These are phyloP conservation scores for Hyphochytrium catenoides DNA, from an alignment of 352 stramenopile species.

Conservation along the genomic window DNA sequence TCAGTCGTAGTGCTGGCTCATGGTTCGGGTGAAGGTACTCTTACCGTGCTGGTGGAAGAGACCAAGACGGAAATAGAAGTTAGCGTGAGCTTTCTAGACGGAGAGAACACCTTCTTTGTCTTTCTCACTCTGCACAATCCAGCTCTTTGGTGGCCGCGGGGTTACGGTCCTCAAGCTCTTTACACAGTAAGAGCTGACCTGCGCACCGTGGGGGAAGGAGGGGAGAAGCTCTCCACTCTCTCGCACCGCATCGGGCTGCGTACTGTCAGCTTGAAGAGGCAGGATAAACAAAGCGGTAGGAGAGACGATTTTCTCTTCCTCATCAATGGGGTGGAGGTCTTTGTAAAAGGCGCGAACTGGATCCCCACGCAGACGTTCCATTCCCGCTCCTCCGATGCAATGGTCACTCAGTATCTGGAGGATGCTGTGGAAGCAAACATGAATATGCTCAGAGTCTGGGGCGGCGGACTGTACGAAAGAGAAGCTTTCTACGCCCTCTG, in stretches of 20 bases:
- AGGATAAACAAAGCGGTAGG: conserved; percentile 26
- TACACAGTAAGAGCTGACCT: conserved; percentile 20
- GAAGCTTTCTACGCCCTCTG: conserved; percentile 51
- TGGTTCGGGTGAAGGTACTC: no score
- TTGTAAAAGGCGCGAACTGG: conserved; percentile 50
- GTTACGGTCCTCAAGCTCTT: conserved; percentile 27
- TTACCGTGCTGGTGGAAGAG: no score
- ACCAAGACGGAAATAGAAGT: no score
- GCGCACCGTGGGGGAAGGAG: conserved; percentile 1
- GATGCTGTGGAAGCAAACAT: conserved; percentile 36
- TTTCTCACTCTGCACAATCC: conserved; percentile 18
- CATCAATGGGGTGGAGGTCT: conserved; percentile 31
- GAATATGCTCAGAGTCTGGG: conserved; percentile 67
- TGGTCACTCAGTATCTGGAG: conserved; percentile 20
- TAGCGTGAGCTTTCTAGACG: no score
- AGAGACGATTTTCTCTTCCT: conserved; percentile 39
- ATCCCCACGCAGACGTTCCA: conserved; percentile 43
- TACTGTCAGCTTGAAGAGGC: conserved; percentile 26
- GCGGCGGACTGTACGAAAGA: conserved; percentile 53
- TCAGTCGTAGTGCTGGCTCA: no score
- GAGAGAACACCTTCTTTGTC: no score
- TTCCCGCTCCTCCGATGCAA: conserved; percentile 17
- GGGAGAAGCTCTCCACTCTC: not conserved
- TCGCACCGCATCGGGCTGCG: conserved; percentile 15
- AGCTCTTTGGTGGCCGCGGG: conserved; percentile 37